These are phyloP conservation scores for Silene noctiflora DNA, from an alignment of 179 eudicot species.

Conservation along the genomic window DNA sequence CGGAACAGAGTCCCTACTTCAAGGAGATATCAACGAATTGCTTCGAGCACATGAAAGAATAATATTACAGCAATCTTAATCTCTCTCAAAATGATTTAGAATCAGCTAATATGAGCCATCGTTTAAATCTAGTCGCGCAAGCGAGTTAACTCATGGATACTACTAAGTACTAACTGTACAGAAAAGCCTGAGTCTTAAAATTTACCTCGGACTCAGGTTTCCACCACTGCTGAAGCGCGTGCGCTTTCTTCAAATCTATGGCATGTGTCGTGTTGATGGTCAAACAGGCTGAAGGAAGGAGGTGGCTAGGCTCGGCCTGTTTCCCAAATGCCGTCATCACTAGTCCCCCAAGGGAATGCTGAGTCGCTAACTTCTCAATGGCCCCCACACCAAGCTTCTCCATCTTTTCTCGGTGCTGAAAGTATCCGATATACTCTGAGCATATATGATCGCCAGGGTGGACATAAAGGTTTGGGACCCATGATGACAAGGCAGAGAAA, in stretches of 20 bases:
- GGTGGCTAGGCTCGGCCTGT: constrained; percentile 37
- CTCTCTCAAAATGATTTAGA: not conserved
- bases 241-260: constrained; percentile 35
- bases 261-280: constrained; percentile 27
- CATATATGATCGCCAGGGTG: constrained; percentile 71
- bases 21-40: not conserved
- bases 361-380: constrained; percentile 69
- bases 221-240: constrained; percentile 45
- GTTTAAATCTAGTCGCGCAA: not conserved
- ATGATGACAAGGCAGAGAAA: constrained; percentile 41
- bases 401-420: constrained; percentile 77
- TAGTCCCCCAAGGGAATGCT: constrained; percentile 64
- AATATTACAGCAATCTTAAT: not conserved
- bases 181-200: constrained; percentile 42
- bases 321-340: constrained; percentile 40
- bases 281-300: constrained; percentile 37
- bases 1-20: not conserved
- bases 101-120: not conserved
- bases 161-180: constrained; percentile 25
- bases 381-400: constrained; percentile 66
- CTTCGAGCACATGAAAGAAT: constrained; percentile 1
- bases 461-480: constrained; percentile 72
- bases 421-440: constrained; percentile 82
- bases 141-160: not conserved
- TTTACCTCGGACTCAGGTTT: constrained; percentile 41